These are phyloP conservation scores for Lepidium africanum DNA, from an alignment of 345 rosid genomes.

Conservation along the genomic window DNA sequence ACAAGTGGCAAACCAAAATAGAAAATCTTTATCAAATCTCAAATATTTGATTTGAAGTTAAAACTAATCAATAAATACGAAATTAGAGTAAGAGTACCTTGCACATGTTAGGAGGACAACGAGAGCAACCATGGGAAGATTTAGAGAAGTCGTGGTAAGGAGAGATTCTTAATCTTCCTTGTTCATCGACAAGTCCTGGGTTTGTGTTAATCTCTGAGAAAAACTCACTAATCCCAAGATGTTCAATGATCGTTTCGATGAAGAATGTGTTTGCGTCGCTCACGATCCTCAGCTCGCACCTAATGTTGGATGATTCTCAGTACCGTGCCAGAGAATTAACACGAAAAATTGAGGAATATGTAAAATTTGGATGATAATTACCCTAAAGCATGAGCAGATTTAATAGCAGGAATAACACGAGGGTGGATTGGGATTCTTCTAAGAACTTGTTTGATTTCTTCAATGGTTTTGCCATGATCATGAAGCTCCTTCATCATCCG, in stretches of 20 bases:
- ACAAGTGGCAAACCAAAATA: neutral
- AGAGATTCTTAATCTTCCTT: constrained; percentile 46
- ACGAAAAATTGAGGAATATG: neutral
- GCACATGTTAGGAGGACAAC: constrained; percentile 96
- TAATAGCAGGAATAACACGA: constrained; percentile 54
- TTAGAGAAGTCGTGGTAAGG: constrained; percentile 59
- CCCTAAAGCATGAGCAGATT: constrained; percentile 78
- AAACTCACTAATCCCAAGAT: constrained; percentile 47
- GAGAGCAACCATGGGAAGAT: constrained; percentile 53
- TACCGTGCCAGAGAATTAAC: neutral
- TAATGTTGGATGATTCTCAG: constrained; percentile 2
- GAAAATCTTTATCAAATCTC: neutral
- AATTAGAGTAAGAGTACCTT: constrained; percentile 40
- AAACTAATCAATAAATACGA: neutral
- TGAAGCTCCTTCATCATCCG: constrained; percentile 74
- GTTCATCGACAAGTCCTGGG: constrained; percentile 51
- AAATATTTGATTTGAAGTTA: neutral
- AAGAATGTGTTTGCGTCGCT: constrained; percentile 77
- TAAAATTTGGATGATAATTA: neutral
- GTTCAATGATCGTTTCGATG: constrained; percentile 62
- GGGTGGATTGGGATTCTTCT: constrained; percentile 56
- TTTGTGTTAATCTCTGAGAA: constrained; percentile 79
- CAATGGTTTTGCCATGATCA: constrained; percentile 46
- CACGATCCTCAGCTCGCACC: constrained; percentile 77
- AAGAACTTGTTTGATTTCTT: constrained; percentile 52